Evolutionary conservation across 2,329 filamentous ascomycete genomes (phyloP).

Genomic region (Neofusicoccum cordaticola): DNA sequence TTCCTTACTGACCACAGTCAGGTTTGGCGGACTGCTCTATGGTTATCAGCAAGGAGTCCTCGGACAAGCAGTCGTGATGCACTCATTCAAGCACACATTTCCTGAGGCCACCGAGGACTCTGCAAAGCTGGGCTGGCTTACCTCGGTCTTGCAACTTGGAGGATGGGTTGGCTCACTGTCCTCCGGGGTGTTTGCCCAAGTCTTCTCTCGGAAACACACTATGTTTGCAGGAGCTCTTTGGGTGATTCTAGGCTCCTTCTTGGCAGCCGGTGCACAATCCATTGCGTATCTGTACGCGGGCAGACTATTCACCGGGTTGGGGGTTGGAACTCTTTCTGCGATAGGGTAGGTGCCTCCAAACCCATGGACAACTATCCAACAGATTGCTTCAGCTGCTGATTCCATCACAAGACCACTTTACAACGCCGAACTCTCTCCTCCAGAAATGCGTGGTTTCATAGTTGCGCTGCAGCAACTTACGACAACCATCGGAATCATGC

Average conservation of each 20-base stretch:
- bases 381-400: conserved; percentile 1
- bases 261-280: conserved; percentile 46
- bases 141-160: conserved; percentile 51
- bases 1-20: conserved; percentile 21
- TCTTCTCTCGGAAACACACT: conserved; percentile 52
- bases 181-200: conserved; percentile 49
- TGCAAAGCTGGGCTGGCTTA: conserved; percentile 51
- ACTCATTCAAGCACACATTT: conserved; percentile 50
- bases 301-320: conserved; percentile 50
- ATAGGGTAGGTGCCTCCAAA: conserved; percentile 24
- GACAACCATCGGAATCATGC: conserved; percentile 31
- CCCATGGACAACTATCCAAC: too few species aligned
- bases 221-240: conserved; percentile 51
- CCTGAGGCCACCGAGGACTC: conserved; percentile 48
- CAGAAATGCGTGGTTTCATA: conserved; percentile 29
- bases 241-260: conserved; percentile 39
- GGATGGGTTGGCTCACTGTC: conserved; percentile 50
- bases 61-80: conserved; percentile 55
- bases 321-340: conserved; percentile 49
- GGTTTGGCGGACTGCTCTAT: conserved; percentile 53
- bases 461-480: conserved; percentile 31
- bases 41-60: conserved; percentile 57
- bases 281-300: conserved; percentile 43
- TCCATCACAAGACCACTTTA: conserved; percentile 38
- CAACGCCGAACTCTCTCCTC: conserved; percentile 39